Percentiles rank a stretch among this genome's conserved stretches.
Evolutionary conservation across 768 basidiomycete species (phyloP).

Genomic region (Hygrophoropsis aurantiaca): DNA sequence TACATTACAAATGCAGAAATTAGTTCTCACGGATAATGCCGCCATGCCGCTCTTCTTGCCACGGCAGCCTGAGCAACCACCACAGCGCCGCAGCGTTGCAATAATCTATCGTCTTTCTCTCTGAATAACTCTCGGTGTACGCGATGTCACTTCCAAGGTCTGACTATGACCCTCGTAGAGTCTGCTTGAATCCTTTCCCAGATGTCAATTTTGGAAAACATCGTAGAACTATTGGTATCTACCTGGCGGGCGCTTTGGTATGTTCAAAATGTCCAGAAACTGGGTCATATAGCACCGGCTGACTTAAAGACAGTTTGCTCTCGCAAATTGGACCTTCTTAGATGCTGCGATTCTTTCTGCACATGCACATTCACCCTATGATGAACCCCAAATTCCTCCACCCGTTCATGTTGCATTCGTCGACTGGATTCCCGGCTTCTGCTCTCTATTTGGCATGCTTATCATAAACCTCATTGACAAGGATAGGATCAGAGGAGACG

Average conservation of each 20-base stretch:
- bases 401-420: conserved; percentile 87
- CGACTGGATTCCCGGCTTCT: conserved; percentile 98
- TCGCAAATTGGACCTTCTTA: conserved; percentile 94
- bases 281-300: neutral
- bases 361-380: conserved; percentile 76
- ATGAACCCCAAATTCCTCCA: conserved; percentile 63
- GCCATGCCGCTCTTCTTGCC: too few species aligned
- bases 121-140: neutral
- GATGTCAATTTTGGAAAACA: conserved; percentile 72
- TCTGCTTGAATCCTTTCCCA: conserved; percentile 87
- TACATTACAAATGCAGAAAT: too few species aligned
- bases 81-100: too few species aligned
- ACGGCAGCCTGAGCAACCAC: too few species aligned
- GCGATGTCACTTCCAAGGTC: conserved; percentile 67
- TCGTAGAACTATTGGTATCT: conserved; percentile 82
- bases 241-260: conserved; percentile 89
- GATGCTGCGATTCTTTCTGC: conserved; percentile 91
- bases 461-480: conserved; percentile 96
- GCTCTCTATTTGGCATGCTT: conserved; percentile 88
- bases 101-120: too few species aligned
- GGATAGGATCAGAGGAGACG: conserved; percentile 78
- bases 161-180: conserved; percentile 82
- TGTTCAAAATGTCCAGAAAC: conserved; percentile 32
- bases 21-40: too few species aligned
- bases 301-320: conserved; percentile 67